A percentile compares a stretch with the other conserved stretches of the same genome.
Conservation (phyloP, 345 rosid genomes). For the Eucalyptus sp. region DNA sequence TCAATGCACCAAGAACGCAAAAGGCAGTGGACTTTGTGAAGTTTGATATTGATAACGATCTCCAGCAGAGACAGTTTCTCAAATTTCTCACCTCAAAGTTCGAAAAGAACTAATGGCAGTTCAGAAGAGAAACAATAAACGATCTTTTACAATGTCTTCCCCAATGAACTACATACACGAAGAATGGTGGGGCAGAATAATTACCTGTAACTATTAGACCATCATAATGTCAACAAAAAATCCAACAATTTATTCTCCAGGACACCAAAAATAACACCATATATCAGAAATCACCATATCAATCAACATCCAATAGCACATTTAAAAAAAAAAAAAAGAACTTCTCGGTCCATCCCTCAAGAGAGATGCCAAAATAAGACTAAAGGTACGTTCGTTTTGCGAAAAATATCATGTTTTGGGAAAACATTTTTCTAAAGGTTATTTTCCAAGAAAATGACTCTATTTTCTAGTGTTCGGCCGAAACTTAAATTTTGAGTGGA, state of each 20-base stretch:
- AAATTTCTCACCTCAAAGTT: neutral
- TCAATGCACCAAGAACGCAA: neutral
- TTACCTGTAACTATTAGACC: neutral
- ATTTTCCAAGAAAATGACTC: no score
- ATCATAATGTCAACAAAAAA: neutral
- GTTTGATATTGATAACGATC: neutral
- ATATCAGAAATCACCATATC: neutral
- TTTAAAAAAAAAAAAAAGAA: neutral
- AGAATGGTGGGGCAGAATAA: neutral
- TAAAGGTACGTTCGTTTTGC: neutral
- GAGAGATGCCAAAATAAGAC: neutral
- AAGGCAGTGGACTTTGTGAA: neutral
- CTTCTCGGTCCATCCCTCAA: neutral
- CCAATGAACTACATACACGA: neutral
- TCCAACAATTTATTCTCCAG: neutral
- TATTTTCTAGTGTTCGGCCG: no score
- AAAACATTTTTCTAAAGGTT: no score
- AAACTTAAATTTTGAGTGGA: no score
- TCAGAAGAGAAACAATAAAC: neutral
- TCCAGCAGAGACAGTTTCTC: neutral
- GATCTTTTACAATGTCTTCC: neutral
- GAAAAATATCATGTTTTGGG: no score
- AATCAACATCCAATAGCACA: neutral
- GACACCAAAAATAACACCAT: neutral
- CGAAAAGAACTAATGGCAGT: neutral